Percentiles rank a stretch among this genome's conserved stretches.
Conservation (phyloP, 2,329 filamentous ascomycete genomes). For the Coleophoma eucalyptorum region DNA sequence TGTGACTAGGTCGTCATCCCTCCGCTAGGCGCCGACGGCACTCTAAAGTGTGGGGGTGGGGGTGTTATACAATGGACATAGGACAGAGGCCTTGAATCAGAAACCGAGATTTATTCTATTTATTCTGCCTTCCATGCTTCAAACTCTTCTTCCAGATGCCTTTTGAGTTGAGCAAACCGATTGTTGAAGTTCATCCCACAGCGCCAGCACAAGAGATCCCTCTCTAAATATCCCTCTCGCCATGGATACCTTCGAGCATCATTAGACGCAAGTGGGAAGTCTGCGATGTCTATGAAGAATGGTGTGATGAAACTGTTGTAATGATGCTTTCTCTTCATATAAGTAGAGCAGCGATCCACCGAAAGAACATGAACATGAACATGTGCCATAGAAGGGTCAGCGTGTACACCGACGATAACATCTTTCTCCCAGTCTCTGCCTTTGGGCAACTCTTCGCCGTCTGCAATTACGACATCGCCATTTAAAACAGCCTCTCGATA, state of each 20-base stretch:
- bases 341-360: conserved; percentile 69
- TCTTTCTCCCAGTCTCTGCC: conserved; percentile 79
- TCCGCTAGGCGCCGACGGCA: background rate
- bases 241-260: conserved; percentile 59
- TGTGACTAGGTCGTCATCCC: too few species aligned
- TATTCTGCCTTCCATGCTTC: conserved; percentile 67
- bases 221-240: conserved; percentile 53
- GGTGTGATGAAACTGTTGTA: conserved; percentile 88
- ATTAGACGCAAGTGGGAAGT: conserved; percentile 69
- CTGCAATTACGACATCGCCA: conserved; percentile 46
- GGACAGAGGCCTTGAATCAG: too few species aligned
- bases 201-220: conserved; percentile 78
- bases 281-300: conserved; percentile 75
- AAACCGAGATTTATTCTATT: background rate
- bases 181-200: conserved; percentile 73
- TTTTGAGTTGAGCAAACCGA: conserved; percentile 69
- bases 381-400: conserved; percentile 87
- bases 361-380: conserved; percentile 87
- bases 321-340: conserved; percentile 77
- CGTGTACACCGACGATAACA: conserved; percentile 77
- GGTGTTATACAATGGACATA: too few species aligned
- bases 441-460: conserved; percentile 48
- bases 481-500: conserved; percentile 62
- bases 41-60: background rate
- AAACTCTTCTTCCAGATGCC: conserved; percentile 73